Evolutionary conservation across 345 rosid species (phyloP), one percentile per base, ranked within the genome.

Genomic region (Moricandia arvensis): DNA sequence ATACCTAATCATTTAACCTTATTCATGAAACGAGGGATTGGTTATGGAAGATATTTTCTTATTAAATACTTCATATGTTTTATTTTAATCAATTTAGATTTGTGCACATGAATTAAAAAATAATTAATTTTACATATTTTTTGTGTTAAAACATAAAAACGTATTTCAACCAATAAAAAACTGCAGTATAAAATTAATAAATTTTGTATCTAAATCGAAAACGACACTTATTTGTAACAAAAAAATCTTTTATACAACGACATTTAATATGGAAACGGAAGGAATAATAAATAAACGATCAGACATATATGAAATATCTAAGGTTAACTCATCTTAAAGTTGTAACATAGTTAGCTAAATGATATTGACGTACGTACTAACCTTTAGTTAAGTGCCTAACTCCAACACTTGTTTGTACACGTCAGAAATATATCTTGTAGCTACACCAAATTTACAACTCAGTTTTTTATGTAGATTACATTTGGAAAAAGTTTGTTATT

Each of bases 41-140:
- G 68, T 73, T 18, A 62, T 27, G 69, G 17, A 59, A 61, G 69
- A 75, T 69, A 61, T 53, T 51, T 59, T 75, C 37, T 8, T 63
- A 37, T 29, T 38, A 37, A 9, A 6, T n/a, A n/a, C n/a, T n/a
- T n/a, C n/a, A n/a, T n/a, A n/a, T n/a, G n/a, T n/a, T n/a, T n/a
- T n/a, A n/a, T n/a, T n/a, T n/a, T n/a, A n/a, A n/a, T n/a, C n/a
- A n/a, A n/a, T n/a, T n/a, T n/a, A n/a, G n/a, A n/a, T n/a, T n/a
- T n/a, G n/a, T n/a, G n/a, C n/a, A n/a, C n/a, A n/a, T n/a, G n/a
- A n/a, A n/a, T n/a, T n/a, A n/a, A n/a, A n/a, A n/a, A n/a, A n/a
- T n/a, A n/a, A n/a, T n/a, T n/a, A n/a, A n/a, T n/a, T n/a, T n/a
- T n/a, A n/a, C n/a, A n/a, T n/a, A n/a, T n/a, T n/a, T n/a, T n/a